Base-by-base conservation (phyloP, 805 yeast genomes). In the Nakazawaea peltata region DNA sequence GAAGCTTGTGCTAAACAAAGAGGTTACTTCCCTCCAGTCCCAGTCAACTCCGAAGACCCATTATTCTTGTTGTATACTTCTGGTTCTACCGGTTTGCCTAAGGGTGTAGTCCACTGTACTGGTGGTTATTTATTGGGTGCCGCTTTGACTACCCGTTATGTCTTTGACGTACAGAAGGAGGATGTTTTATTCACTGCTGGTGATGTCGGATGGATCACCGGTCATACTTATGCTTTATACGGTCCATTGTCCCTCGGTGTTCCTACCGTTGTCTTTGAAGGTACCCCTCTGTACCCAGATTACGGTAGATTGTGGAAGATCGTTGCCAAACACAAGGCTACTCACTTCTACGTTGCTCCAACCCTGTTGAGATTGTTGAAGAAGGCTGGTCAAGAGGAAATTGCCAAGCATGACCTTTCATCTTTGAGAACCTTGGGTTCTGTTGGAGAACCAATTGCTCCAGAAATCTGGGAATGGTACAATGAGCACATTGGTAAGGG, bases 391-490 rank as follows among this genome's bases (percentile, higher is more conserved):
- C 85, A 84, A 56, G 73, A 76, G 32, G 83, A 71, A 55, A 84
- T 92, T 54, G 75, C 70, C 41, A 77, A 81, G 48, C 86, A 80
- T 56, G 92, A 87, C 57, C 73, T 87, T 44, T 73, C 81, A 15
- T 77, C 94, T n/a, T 63, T 92, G 52, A 81, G 97, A 60, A 86
- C 87, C 15, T 70, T 90, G 46, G 98, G 98, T 41, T 85, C 97
- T 13, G 98, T 90, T 33, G 98, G 98, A 58, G 98, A 92, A 67
- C 97, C 98, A 47, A 90, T 90, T 58, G 94, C 97, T 31, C 86
- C 94, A 41, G 98, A 92, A 58, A 78, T 92, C 47, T 92, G 97
- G 97, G 94, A 86, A 59, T 92, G 98, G 98, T 92, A 92, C 64
- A 77, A 83, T 57, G 90, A 84, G 50, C 74, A 83, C 57, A 79